These are phyloP conservation scores for Backusella westeae DNA, from an alignment of 192 early-diverging fungal species.

Conservation along the genomic window DNA sequence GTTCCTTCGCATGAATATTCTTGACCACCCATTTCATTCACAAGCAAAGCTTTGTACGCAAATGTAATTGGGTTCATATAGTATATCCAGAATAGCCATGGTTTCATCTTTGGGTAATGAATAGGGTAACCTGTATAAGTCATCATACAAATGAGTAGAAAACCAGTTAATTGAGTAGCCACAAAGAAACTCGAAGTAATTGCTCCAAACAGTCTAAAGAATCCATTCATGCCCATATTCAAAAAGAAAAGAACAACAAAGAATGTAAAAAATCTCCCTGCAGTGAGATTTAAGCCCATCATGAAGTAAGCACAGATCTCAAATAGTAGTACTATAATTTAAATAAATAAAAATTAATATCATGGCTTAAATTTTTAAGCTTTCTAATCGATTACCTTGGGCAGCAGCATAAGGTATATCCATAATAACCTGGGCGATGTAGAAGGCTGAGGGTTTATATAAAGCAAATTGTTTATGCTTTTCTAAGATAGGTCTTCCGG, in stretches of 20 bases:
- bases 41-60: slow-evolving; percentile 55
- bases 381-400: slow-evolving; percentile 22
- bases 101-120: slow-evolving; percentile 55
- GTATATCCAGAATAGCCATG: slow-evolving; percentile 61
- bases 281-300: slow-evolving; percentile 30
- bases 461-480: slow-evolving; percentile 79
- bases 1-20: slow-evolving; percentile 37
- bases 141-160: slow-evolving; percentile 51
- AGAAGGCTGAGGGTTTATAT: slow-evolving; percentile 59
- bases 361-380: background rate
- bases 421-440: slow-evolving; percentile 50
- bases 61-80: slow-evolving; percentile 65
- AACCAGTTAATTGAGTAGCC: slow-evolving; percentile 52
- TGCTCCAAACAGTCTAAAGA: slow-evolving; percentile 60
- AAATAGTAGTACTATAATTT: slow-evolving; percentile 55
- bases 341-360: background rate
- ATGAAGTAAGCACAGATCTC: slow-evolving; percentile 59
- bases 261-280: slow-evolving; percentile 56
- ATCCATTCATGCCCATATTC: slow-evolving; percentile 53
- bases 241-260: slow-evolving; percentile 51
- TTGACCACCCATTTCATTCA: slow-evolving; percentile 62
- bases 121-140: slow-evolving; percentile 64
- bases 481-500: slow-evolving; percentile 68
- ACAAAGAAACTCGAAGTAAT: slow-evolving; percentile 49
- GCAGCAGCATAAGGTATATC: slow-evolving; percentile 50